Percentiles rank a stretch among this genome's conserved stretches.
Evolutionary conservation across 2,329 filamentous ascomycete genomes (phyloP).

Genomic region (Hypomyces rosellus): DNA sequence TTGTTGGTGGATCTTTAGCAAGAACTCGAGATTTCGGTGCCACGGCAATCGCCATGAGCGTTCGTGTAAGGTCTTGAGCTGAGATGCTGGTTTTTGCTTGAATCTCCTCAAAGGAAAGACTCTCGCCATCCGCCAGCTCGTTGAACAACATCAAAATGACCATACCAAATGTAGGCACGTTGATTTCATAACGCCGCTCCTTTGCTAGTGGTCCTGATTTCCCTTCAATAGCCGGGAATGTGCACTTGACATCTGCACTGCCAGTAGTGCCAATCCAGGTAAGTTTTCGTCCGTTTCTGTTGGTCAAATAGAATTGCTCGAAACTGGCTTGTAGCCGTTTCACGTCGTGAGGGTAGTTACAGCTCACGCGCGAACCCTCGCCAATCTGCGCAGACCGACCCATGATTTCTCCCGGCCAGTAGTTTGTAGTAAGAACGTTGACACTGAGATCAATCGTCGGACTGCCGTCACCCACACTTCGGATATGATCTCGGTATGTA

Average conservation of each 20-base stretch:
- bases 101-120: conserved; percentile 66
- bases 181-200: conserved; percentile 78
- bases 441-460: conserved; percentile 69
- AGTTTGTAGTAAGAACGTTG: conserved; percentile 84
- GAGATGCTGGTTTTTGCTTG: conserved; percentile 77
- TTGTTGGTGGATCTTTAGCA: conserved; percentile 71
- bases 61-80: conserved; percentile 63
- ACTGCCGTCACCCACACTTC: conserved; percentile 40
- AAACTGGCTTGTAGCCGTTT: conserved; percentile 75
- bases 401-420: conserved; percentile 91
- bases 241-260: conserved; percentile 77
- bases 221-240: conserved; percentile 65
- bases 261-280: conserved; percentile 72
- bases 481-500: conserved; percentile 65
- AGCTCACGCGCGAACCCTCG: conserved; percentile 37
- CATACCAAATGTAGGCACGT: conserved; percentile 90
- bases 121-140: conserved; percentile 50
- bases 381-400: conserved; percentile 50
- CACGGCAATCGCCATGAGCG: conserved; percentile 74
- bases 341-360: conserved; percentile 70
- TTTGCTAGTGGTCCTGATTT: conserved; percentile 57
- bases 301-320: conserved; percentile 78
- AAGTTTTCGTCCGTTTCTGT: conserved; percentile 80
- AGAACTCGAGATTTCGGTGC: conserved; percentile 78
- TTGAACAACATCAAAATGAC: conserved; percentile 87